phyloP scores from a whole-genome alignment of 495 filamentous ascomycete genomes.

The Viridothelium virens region DNA sequence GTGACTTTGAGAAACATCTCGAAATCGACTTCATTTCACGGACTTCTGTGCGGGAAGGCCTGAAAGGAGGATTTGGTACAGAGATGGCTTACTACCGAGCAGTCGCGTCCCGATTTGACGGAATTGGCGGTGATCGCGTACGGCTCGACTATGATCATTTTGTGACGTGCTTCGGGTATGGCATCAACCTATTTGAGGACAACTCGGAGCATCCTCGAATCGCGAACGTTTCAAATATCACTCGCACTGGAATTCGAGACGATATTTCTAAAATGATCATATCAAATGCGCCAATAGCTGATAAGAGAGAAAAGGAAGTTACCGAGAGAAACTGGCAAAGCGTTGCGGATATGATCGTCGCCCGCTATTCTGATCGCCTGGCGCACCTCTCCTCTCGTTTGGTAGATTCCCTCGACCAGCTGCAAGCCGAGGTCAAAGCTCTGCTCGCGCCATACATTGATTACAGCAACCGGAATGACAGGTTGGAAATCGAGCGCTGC shows the following conservation, averaged over 20 bases:
- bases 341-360: conserved; percentile 53
- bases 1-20: conserved; percentile 43
- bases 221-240: conserved; percentile 28
- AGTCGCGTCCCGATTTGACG: conserved; percentile 49
- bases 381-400: conserved; percentile 41
- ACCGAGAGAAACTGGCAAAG: conserved; percentile 48
- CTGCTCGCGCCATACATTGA: conserved; percentile 47
- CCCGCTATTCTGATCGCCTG: conserved; percentile 49
- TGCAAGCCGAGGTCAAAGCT: conserved; percentile 42
- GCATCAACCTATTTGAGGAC: conserved; percentile 44
- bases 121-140: conserved; percentile 48
- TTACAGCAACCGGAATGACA: conserved; percentile 36
- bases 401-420: conserved; percentile 29
- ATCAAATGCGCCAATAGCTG: conserved; percentile 21
- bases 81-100: conserved; percentile 25
- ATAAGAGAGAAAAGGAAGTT: not conserved
- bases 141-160: conserved; percentile 54
- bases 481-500: conserved; percentile 42
- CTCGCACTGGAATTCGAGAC: conserved; percentile 38
- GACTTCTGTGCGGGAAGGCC: not conserved
- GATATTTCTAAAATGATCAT: conserved; percentile 40
- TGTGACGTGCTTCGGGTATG: conserved; percentile 51
- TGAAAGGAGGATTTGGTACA: not conserved
- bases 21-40: conserved; percentile 15
- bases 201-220: conserved; percentile 43